These are phyloP conservation scores for Metschnikowia arizonensis DNA, from an alignment of 805 yeast species.

Conservation along the genomic window DNA sequence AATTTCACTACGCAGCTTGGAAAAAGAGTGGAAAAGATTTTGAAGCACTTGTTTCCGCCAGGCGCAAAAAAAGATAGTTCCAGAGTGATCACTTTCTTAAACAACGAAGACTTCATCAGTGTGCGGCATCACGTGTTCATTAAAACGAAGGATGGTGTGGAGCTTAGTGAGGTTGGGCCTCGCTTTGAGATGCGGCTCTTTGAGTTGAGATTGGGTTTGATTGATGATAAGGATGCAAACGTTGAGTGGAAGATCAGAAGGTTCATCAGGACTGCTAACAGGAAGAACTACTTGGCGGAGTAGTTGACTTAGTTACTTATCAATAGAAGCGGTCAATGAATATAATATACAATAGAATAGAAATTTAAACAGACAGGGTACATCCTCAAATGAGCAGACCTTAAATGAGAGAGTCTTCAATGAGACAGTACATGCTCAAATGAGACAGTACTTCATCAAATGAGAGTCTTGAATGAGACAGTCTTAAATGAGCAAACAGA, in stretches of 20 bases:
- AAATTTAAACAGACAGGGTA: slow-evolving; percentile 1
- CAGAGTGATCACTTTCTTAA: slow-evolving; percentile 89
- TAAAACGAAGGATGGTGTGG: slow-evolving; percentile 81
- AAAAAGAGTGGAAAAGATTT: slow-evolving; percentile 68
- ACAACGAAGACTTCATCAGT: slow-evolving; percentile 85
- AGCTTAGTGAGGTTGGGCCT: slow-evolving; percentile 97
- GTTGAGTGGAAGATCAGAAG: slow-evolving; percentile 95
- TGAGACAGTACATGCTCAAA: too few species aligned
- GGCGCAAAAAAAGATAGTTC: slow-evolving; percentile 91
- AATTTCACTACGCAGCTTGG: slow-evolving; percentile 82
- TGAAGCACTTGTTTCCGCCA: slow-evolving; percentile 91
- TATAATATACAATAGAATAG: slow-evolving; percentile 4
- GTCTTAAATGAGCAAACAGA: background rate
- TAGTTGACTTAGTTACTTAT: background rate
- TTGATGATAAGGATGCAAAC: slow-evolving; percentile 95
- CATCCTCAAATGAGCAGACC: background rate
- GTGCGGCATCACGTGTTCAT: slow-evolving; percentile 96
- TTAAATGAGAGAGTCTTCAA: too few species aligned
- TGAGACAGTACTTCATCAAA: too few species aligned
- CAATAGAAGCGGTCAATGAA: background rate
- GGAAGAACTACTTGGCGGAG: slow-evolving; percentile 77
- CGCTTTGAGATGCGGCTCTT: slow-evolving; percentile 93
- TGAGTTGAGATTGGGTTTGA: slow-evolving; percentile 82
- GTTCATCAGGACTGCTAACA: slow-evolving; percentile 90
- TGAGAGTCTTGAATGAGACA: too few species aligned